Evolutionary conservation across 768 basidiomycete species (phyloP), one percentile per base, ranked within the genome.

Genomic region (Pleurotus ostreatus): DNA sequence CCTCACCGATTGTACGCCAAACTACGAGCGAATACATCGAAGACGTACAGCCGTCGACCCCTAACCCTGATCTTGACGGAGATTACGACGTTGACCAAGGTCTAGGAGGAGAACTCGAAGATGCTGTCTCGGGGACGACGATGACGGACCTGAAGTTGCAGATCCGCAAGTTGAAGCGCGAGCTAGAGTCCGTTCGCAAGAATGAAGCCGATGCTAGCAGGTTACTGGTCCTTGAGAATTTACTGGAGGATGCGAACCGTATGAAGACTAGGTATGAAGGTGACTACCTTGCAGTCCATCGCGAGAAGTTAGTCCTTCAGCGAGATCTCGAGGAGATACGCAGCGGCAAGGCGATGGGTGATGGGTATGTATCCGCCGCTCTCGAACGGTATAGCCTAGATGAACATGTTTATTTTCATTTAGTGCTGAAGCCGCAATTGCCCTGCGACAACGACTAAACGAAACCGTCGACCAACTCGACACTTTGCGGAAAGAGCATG

Each of bases 131-230:
- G 23, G 91, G 92, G 22, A 89, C 85, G 46, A 93, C 89, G 9
- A 94, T 87, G 84, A 98, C 94, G 1, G 92, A 94, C 66, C 74
- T 98, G 59, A 97, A 95, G 67, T 76, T 98, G 25, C 88, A 92
- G 65, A 83, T 98, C 49, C 83, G 87, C 58, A 86, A 83, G 58
- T 78, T 98, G 25, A 76, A 90, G 66, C 75, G 93, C 22, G 93
- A 98, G 66, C 76, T 98, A 30, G 85, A 87, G 48, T 80, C 83
- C 4, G 79, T 88, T 30, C 78, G 78, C 68, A 85, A 84, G 68
- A 87, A 90, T 59, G 86, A 89, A 63, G 87, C 75, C 5, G 92
- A 94, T 65, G 78, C 85, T 5, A 89, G 88, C 58, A 79, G 84
- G 23, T 71, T 94, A 4, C 68, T 94, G 15, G 91, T 96, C n/a